A percentile compares a stretch with the other conserved stretches of the same genome.
Evolutionary conservation across 352 stramenopile species (phyloP).

Genomic region (Globisporangium alternatum): DNA sequence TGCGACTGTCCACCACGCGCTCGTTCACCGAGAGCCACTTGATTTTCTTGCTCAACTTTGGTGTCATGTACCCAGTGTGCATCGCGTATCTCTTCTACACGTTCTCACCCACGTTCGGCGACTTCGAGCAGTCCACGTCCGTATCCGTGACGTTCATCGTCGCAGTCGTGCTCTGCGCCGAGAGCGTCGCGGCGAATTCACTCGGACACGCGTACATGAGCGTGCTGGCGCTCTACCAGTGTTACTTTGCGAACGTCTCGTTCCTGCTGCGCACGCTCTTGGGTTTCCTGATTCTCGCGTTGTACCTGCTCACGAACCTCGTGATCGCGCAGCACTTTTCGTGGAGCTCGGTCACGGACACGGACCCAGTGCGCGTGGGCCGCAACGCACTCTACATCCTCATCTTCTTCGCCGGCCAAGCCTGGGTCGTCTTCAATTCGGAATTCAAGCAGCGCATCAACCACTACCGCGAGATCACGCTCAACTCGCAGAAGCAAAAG

Average conservation of each 20-base stretch:
- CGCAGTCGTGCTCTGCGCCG: constrained; percentile 54
- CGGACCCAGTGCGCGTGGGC: constrained; percentile 46
- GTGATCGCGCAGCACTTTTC: constrained; percentile 43
- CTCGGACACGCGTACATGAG: constrained; percentile 78
- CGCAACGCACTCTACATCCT: constrained; percentile 83
- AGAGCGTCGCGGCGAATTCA: constrained; percentile 66
- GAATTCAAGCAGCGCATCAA: constrained; percentile 89
- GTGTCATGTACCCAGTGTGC: constrained; percentile 68
- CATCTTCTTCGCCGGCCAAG: constrained; percentile 73
- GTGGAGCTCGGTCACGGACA: constrained; percentile 37
- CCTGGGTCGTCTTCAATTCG: constrained; percentile 84
- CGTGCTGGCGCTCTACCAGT: constrained; percentile 76
- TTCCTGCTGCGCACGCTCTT: constrained; percentile 60
- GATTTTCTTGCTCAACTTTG: constrained; percentile 79
- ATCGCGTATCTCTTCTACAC: constrained; percentile 60
- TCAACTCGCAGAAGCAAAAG: constrained; percentile 83
- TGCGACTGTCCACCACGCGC: constrained; percentile 39
- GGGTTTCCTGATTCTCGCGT: constrained; percentile 56
- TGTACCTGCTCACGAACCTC: constrained; percentile 68
- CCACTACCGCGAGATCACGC: constrained; percentile 77
- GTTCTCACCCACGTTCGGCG: constrained; percentile 60
- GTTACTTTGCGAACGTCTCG: constrained; percentile 80
- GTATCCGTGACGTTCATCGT: constrained; percentile 56
- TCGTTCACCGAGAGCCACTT: constrained; percentile 55
- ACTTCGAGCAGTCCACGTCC: constrained; percentile 56